Base-by-base conservation (phyloP, 73 alveolate genomes). In the Paramecium bursaria region DNA sequence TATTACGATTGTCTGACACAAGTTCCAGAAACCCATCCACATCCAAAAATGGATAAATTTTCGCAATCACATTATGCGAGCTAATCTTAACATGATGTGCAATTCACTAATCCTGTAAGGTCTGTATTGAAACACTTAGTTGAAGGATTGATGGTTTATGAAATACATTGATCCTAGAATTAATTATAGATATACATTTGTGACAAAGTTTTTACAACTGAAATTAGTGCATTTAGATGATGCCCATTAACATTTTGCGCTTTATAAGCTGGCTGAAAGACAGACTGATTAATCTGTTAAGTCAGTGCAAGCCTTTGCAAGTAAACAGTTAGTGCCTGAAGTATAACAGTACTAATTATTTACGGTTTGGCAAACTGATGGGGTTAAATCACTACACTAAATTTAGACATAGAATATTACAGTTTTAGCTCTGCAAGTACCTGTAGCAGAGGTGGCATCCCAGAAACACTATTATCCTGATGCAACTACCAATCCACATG, bases 241-340 rank as follows among this genome's bases (percentile, higher is more conserved):
- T 67, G 15, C 33, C 82, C 82, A 67, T 67, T 10, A 27, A 67
- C 82, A 67, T 67, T 67, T 23, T 30, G 27, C 49, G 14, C 15
- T 29, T 30, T 30, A 57, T 10, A 30, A 15, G 33, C 27, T 57
- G 0, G 17, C 33, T 21, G 13, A 2, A 57, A n/a, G n/a, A n/a
- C 76, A 57, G 13, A 57, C 27, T 10, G 26, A 27, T 10, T 57
- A 0, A 26, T 48, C 33, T 7, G 50, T 1, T 3, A 57, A 21
- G 14, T 57, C 76, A 27, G 76, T 2, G 33, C 76, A 57, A 0
- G 1, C 17, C 7, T 0, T 3, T 27, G 33, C 22, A 17, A 17
- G 11, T 15, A 30, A 31, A 57, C 76, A 57, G 17, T 14, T 10
- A 2, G 15, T 10, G 33, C 33, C 76, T 26, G 27, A 30, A 29